These are phyloP conservation scores for Starmera stellimalicola DNA, from an alignment of 1,139 yeast genomes.

Conservation along the genomic window DNA sequence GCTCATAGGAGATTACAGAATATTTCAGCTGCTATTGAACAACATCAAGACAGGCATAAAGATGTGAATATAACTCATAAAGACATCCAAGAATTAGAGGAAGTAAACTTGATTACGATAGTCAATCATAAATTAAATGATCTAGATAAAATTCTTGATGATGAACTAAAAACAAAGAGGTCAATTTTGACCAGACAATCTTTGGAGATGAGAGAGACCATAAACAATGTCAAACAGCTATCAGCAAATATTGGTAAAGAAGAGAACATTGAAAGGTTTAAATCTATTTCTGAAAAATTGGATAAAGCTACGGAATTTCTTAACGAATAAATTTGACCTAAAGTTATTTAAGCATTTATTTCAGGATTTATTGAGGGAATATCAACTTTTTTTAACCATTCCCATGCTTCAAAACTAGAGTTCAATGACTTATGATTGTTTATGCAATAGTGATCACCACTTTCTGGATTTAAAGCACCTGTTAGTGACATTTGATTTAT, in stretches of 20 bases:
- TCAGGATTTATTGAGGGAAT: slow-evolving; percentile 18
- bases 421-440: slow-evolving; percentile 67
- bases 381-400: slow-evolving; percentile 33
- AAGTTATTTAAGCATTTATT: slow-evolving; percentile 9
- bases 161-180: slow-evolving; percentile 2
- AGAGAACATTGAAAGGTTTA: neutral
- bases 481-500: slow-evolving; percentile 35
- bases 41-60: neutral
- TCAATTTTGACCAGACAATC: neutral
- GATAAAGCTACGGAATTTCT: neutral
- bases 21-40: neutral
- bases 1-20: neutral
- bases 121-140: slow-evolving; percentile 2
- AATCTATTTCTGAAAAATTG: neutral
- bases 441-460: slow-evolving; percentile 63
- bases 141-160: slow-evolving; percentile 3
- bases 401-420: slow-evolving; percentile 76
- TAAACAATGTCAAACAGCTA: neutral
- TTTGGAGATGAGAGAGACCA: neutral
- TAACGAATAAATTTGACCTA: neutral
- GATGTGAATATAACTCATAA: slow-evolving; percentile 1
- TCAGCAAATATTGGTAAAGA: slow-evolving; percentile 3
- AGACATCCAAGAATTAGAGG: neutral
- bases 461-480: slow-evolving; percentile 46
- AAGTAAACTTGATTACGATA: neutral